These are phyloP conservation scores for Drechslerella dactyloides DNA, from an alignment of 2,329 filamentous ascomycete species.

Conservation along the genomic window DNA sequence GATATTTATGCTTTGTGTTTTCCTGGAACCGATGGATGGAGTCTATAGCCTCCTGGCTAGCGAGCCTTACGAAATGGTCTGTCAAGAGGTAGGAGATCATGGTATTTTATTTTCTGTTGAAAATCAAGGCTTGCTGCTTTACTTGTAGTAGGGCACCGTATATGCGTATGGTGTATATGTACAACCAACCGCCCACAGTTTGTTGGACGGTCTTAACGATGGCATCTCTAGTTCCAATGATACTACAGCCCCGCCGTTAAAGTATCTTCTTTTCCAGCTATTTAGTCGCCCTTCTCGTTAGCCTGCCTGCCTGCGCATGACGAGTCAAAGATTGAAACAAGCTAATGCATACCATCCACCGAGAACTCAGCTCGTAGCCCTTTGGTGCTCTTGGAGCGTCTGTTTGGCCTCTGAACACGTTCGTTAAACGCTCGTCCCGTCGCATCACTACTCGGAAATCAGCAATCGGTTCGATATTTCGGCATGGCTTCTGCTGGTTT, in stretches of 20 bases:
- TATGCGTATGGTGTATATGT: no score
- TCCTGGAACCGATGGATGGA: no score
- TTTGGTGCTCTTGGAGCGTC: conserved; percentile 65
- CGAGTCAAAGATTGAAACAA: no score
- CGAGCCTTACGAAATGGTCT: no score
- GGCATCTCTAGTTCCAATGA: background rate
- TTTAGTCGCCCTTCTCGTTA: background rate
- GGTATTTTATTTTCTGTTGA: no score
- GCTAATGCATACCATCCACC: conserved; percentile 65
- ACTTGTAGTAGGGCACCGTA: no score
- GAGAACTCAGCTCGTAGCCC: conserved; percentile 69
- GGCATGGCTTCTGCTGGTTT: background rate
- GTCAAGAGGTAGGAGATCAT: no score
- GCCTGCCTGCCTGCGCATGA: no score
- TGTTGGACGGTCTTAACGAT: background rate
- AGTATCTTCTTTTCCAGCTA: conserved; percentile 65
- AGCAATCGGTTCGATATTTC: background rate
- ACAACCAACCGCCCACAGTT: background rate
- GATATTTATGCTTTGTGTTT: no score
- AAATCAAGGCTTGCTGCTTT: no score
- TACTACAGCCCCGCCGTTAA: background rate
- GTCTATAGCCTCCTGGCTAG: no score
- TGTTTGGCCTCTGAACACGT: conserved; percentile 66
- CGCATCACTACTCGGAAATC: conserved; percentile 66
- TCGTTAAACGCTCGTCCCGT: conserved; percentile 68